Percentiles rank a stretch among this genome's conserved stretches.
Conservation (phyloP, 805 yeast species). For the Ogataea wickerhamii region DNA sequence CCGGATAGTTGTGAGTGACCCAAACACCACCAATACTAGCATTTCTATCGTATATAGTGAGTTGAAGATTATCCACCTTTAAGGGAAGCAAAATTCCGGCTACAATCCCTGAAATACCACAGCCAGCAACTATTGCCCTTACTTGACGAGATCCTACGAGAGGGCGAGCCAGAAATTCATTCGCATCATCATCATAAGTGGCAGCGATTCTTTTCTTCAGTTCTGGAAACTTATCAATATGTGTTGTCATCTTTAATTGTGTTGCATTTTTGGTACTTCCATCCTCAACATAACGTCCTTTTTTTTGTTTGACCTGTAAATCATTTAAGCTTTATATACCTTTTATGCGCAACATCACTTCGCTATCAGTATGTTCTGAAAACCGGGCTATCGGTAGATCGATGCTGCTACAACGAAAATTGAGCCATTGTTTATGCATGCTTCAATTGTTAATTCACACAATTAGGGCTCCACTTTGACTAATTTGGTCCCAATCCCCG, state of each 20-base stretch:
- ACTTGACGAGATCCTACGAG: slow-evolving; percentile 1
- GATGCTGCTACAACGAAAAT: no score
- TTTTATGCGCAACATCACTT: no score
- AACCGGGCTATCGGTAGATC: no score
- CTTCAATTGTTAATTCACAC: no score
- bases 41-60: not conserved
- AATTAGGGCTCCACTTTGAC: no score
- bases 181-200: not conserved
- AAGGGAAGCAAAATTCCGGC: not conserved
- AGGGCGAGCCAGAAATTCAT: not conserved
- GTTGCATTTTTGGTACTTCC: no score
- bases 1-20: slow-evolving; percentile 1
- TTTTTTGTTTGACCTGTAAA: no score
- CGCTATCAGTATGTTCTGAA: no score
- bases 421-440: no score
- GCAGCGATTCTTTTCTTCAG: not conserved
- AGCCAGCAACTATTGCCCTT: not conserved
- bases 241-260: not conserved
- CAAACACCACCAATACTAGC: slow-evolving; percentile 1
- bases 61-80: not conserved
- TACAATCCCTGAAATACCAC: slow-evolving; percentile 1
- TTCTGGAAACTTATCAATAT: slow-evolving; percentile 1
- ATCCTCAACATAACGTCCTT: no score
- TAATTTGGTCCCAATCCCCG: no score
- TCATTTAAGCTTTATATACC: no score